These are phyloP conservation scores for Fonsecaea pedrosoi DNA, from an alignment of 2,329 filamentous ascomycete genomes.

Conservation along the genomic window DNA sequence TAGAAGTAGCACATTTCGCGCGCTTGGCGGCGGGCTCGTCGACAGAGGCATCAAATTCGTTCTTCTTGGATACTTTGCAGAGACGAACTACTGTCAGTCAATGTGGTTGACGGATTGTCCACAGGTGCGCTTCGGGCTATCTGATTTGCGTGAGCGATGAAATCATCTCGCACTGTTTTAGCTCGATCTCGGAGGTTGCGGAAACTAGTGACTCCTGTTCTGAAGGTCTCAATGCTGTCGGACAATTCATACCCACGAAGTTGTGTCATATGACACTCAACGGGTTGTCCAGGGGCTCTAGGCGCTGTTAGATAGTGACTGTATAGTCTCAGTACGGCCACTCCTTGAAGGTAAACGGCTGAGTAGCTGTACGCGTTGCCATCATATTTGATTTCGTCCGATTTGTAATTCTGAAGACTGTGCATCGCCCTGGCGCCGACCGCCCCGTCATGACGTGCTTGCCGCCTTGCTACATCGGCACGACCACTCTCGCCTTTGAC, in stretches of 20 bases:
- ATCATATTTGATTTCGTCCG: conserved; percentile 46
- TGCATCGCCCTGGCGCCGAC: conserved; percentile 42
- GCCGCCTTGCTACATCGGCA: conserved; percentile 44
- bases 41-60: conserved; percentile 8
- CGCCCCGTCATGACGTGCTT: conserved; percentile 51
- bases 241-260: conserved; percentile 44
- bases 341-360: conserved; percentile 45
- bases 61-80: conserved; percentile 16
- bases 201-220: conserved; percentile 47
- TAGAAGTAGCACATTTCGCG: conserved; percentile 11
- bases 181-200: conserved; percentile 52
- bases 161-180: conserved; percentile 46
- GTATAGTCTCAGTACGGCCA: conserved; percentile 48
- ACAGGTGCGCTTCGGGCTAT: conserved; percentile 15
- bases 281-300: conserved; percentile 40
- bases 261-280: conserved; percentile 51
- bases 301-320: conserved; percentile 49
- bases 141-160: conserved; percentile 45
- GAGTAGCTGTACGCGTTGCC: conserved; percentile 50
- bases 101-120: conserved; percentile 16
- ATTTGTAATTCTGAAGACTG: conserved; percentile 46
- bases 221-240: conserved; percentile 42
- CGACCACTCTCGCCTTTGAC: conserved; percentile 48
- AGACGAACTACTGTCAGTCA: conserved; percentile 16
- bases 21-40: conserved; percentile 14